Percentiles rank a stretch among this genome's conserved stretches.
These are phyloP conservation scores for Yamadazyma sp. DNA, from an alignment of 805 yeast species.

Conservation along the genomic window DNA sequence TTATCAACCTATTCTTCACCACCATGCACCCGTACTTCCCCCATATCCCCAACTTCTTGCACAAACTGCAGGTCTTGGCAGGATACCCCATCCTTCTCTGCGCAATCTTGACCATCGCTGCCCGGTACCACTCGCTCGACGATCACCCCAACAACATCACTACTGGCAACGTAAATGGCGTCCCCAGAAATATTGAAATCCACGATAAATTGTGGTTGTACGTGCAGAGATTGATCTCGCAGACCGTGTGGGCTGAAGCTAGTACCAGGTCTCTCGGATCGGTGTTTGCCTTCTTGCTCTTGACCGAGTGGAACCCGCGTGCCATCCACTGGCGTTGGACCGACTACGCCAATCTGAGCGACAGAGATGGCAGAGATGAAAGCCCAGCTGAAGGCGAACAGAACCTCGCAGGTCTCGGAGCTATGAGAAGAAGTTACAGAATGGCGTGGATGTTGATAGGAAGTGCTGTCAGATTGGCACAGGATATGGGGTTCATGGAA, in stretches of 20 bases:
- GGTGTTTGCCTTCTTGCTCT: slow-evolving; percentile 74
- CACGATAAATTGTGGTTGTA: slow-evolving; percentile 84
- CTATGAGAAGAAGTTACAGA: slow-evolving; percentile 81
- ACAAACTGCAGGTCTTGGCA: slow-evolving; percentile 61
- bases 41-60: slow-evolving; percentile 73
- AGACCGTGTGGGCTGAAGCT: slow-evolving; percentile 93
- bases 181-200: slow-evolving; percentile 54
- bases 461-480: slow-evolving; percentile 80
- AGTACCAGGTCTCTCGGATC: slow-evolving; percentile 86
- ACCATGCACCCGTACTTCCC: slow-evolving; percentile 92
- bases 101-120: slow-evolving; percentile 75
- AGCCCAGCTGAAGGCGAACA: slow-evolving; percentile 24
- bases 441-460: slow-evolving; percentile 96
- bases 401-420: slow-evolving; percentile 71
- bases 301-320: slow-evolving; percentile 95
- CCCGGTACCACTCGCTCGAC: slow-evolving; percentile 69
- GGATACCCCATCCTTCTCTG: slow-evolving; percentile 80
- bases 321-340: slow-evolving; percentile 89
- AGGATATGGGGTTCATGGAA: slow-evolving; percentile 79
- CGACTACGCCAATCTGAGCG: slow-evolving; percentile 66
- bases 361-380: neutral
- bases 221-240: slow-evolving; percentile 77
- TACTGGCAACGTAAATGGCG: slow-evolving; percentile 25
- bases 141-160: slow-evolving; percentile 36
- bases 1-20: slow-evolving; percentile 63